These are phyloP conservation scores for Globisporangium splendens DNA, from an alignment of 352 stramenopile genomes.

Conservation along the genomic window DNA sequence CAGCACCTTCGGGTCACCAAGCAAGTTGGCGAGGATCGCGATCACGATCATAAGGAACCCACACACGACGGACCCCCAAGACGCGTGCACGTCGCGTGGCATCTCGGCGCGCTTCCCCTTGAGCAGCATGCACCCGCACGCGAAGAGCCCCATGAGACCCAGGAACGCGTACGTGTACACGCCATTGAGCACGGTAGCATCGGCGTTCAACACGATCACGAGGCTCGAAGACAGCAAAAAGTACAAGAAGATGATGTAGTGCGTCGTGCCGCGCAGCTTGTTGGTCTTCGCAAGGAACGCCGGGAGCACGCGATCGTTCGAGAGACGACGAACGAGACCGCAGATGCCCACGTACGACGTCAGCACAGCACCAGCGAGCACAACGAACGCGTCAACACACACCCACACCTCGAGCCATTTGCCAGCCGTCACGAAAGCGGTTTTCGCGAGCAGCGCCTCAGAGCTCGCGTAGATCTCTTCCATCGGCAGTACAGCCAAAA, in stretches of 20 bases:
- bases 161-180: constrained; percentile 88
- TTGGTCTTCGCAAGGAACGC: constrained; percentile 54
- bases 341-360: constrained; percentile 83
- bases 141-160: constrained; percentile 79
- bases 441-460: constrained; percentile 66
- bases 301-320: constrained; percentile 58
- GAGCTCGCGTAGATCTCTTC: constrained; percentile 40
- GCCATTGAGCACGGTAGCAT: constrained; percentile 65
- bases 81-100: constrained; percentile 56
- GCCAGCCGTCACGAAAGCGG: constrained; percentile 35
- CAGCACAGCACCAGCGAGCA: constrained; percentile 78
- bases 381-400: constrained; percentile 83
- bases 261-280: constrained; percentile 57
- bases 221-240: constrained; percentile 63
- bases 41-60: constrained; percentile 41
- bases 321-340: constrained; percentile 67
- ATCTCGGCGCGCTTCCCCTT: constrained; percentile 82
- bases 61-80: constrained; percentile 40
- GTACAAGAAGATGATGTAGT: constrained; percentile 75
- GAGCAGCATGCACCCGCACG: constrained; percentile 73
- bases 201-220: constrained; percentile 65
- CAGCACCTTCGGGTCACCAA: constrained; percentile 41
- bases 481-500: constrained; percentile 73
- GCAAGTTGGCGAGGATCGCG: constrained; percentile 44
- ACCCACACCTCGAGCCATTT: constrained; percentile 50